Base-by-base conservation (phyloP, 1,284 basidiomycete genomes). In the Pseudozyma hubeiensis region DNA sequence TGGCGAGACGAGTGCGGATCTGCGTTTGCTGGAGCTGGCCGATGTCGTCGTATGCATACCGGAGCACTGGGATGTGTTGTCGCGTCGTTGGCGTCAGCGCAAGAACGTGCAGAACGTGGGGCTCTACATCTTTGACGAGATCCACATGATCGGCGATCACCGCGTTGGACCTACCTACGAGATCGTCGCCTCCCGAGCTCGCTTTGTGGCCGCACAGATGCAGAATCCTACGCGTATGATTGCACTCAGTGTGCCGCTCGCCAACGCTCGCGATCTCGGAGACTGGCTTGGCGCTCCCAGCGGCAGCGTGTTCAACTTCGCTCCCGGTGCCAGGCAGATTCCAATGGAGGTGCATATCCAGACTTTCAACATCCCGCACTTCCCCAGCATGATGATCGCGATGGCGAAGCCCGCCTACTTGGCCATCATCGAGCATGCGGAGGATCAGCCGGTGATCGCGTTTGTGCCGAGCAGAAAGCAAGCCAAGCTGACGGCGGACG, bases 391-490 rank as follows among this genome's bases (percentile, higher is more conserved):
- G 57, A 99, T 99, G 96, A 93, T 99, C 63, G 90, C 94, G 35
- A 99, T 99, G 97, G 96, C 95, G 30, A 99, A 99, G 85, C 97
- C 96, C 0, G 93, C 95, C 0, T 99, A 98, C 84, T 89, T 99
- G 14, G 91, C 95, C 31, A 93, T 98, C 75, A 87, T 91, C 44
- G 96, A 99, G 84, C 91, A 96, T 80, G 91, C 96, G 0, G 88
- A 90, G 0, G 89, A 89, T 8, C 93, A 93, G 78, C 94, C 95
- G 0, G 92, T 94, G 67, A 92, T 99, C 72, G 87, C 92, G 65
- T 99, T 99, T 77, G 95, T 99, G 1, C 92, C 95, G 0, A 94
- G 93, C 17, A 89, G 96, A 41, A 92, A 94, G 74, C 97, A 99
- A 85, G 97, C 94, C 83, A 91, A 92, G 55, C 85, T 96, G 30